Evolutionary conservation across 2,329 filamentous ascomycete genomes (phyloP).

Genomic region (Xylariomycetidae sp.): DNA sequence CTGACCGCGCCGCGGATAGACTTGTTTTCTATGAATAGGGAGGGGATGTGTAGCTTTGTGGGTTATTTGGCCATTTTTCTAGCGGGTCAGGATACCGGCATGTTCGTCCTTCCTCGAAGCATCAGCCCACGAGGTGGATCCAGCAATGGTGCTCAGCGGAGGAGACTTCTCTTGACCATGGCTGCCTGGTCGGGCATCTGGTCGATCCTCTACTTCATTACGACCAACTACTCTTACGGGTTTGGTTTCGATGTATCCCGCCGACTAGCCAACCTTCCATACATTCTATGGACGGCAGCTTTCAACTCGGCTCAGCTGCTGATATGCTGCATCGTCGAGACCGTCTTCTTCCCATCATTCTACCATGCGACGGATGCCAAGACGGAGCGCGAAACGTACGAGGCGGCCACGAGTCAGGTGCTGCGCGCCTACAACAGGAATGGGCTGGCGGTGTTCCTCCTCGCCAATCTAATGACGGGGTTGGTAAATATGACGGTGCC

Average conservation of each 20-base stretch:
- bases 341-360: conserved; percentile 68
- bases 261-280: conserved; percentile 86
- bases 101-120: conserved; percentile 67
- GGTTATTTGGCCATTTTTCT: conserved; percentile 96
- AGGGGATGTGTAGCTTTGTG: conserved; percentile 91
- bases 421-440: conserved; percentile 84
- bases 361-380: conserved; percentile 52
- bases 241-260: conserved; percentile 76
- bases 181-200: conserved; percentile 62
- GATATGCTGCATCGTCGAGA: conserved; percentile 74
- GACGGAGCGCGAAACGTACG: conserved; percentile 59
- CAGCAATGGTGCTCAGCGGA: conserved; percentile 43
- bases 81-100: conserved; percentile 77
- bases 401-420: conserved; percentile 73
- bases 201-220: conserved; percentile 64
- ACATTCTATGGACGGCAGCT: conserved; percentile 86
- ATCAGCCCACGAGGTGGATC: conserved; percentile 38
- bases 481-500: conserved; percentile 81
- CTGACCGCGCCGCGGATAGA: conserved; percentile 75
- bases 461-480: conserved; percentile 87
- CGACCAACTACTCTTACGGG: conserved; percentile 65
- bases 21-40: conserved; percentile 83
- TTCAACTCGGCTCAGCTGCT: conserved; percentile 85
- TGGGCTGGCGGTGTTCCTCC: conserved; percentile 76
- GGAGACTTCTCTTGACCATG: conserved; percentile 59